Evolutionary conservation across 805 yeast species (phyloP), one percentile per base, ranked within the genome.

Genomic region (Saccharomycopsis lassenensis): DNA sequence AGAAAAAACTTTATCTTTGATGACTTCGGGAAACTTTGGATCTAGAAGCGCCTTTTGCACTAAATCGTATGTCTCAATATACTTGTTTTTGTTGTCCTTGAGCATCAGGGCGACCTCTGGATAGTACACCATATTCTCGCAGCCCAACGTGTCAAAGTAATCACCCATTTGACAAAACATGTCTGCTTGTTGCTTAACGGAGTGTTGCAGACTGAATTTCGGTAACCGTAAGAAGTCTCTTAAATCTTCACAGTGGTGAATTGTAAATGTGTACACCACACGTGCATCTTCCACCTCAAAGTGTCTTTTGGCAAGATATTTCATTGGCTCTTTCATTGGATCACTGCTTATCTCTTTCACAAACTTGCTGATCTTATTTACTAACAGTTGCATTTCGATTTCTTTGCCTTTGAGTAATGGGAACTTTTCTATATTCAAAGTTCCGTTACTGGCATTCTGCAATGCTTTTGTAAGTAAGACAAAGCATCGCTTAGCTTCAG

Each of bases 361-460:
- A 45, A 69, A 72, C 2, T 44, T 41, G 23, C 56, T 57, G 10
- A 74, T 52, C 36, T 57, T 60, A 4, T 50, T 45, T 24, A 61
- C 64, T 42, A 71, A 52, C 7, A 49, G 56, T 3, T 50, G 43
- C 16, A 73, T 40, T 35, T 70, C 72, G 1, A 59, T 63, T 28
- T 55, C 52, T 39, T 63, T 58, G 3, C 62, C 39, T 5, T 53
- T 53, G 30, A 77, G 53, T 1, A 74, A 54, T 1, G 82, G 77
- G 72, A 82, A 74, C 52, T 74, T 86, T 33, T 78, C 58, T 16
- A 77, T 56, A 4, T 66, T 63, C 3, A 82, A 63, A 0, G 93
- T 67, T 20, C 85, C 87, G 53, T 87, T 89, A 1, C 94, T 95
- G 60, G 87, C 71, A 46, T 79, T 73, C 57, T 89, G 97, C 15